Evolutionary conservation across 2,329 filamentous ascomycete species (phyloP), one percentile per base, ranked within the genome.

Genomic region (Clonostachys byssicola): DNA sequence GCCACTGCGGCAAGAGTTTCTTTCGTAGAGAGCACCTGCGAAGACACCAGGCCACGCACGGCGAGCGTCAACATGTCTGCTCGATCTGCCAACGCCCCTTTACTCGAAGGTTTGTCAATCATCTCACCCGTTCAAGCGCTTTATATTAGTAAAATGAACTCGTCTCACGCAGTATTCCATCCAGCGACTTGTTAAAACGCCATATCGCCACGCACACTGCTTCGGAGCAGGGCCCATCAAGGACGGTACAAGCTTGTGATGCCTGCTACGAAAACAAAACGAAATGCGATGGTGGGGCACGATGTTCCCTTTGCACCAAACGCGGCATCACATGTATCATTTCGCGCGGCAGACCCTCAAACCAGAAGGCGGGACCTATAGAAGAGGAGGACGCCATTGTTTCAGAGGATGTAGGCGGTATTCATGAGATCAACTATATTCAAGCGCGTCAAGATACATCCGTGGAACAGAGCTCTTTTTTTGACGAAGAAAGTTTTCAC

Each of bases 231-330:
- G 59, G 61, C 6, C 61, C 64, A 30, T 55, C 58, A 5, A 60
- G 70, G 41, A 62, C 62, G 18, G 66, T 65, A 23, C 60, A 62
- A 8, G 70, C 72, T 9, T 74, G 72, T 43, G 61, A 71, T 51
- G 59, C 65, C 6, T 74, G 71, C 23, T 71, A 70, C 43, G 56
- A 63, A 14, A 71, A 66, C 49, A 74, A 74, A 55, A 71, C 65
- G 3, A 72, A 69, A 49, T 74, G 71, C 43, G 64, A 70, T 48
- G 71, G 71, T 2, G 65, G 67, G 10, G 47, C 54, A 2, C 60
- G 58, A 20, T 74, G 71, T 40, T 61, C 63, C 1, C 62, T 67
- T 3, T 74, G 71, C 42, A 51, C 53, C 71, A 70, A 50, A 61
- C 36, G 36, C 8, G 36, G 17, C 7, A 39, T n/a, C 36, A 39